Evolutionary conservation across 768 basidiomycete species (phyloP), one percentile per base, ranked within the genome.

Genomic region (Collybia nuda): DNA sequence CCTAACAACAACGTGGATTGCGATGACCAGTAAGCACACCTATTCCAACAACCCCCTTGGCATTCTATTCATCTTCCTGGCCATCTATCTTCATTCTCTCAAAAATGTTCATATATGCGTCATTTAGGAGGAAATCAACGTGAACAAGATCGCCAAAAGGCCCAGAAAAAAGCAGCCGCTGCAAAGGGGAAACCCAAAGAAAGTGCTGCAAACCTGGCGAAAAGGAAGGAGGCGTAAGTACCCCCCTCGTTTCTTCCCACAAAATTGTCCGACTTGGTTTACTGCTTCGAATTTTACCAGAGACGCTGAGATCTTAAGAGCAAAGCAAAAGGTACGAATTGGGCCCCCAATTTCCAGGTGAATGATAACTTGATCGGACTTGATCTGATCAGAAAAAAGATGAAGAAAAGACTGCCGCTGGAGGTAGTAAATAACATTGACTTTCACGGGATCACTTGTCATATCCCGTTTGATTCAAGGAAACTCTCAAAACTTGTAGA

Each of bases 71-170:
- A 42, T 24, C n/a, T n/a, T n/a, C n/a, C n/a, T 56, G 51, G 48
- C 12, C 44, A 44, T 44, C 44, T 60, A 42, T 37, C 36, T 51
- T 52, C 50, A 57, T 62, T 63, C 50, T 62, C 63, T 59, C 41
- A 51, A 51, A n/a, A 38, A 46, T 43, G 19, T 53, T 44, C 54
- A 42, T 40, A 37, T 48, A 24, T 40, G 18, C 54, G 45, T 44
- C 51, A 55, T 59, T 29, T 59, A 91, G 90, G 90, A 61, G 90
- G 90, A 58, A 90, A 92, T 64, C 89, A 91, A 66, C 81, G 90
- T 46, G 90, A 92, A 6, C 76, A 70, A 67, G 90, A 86, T 66
- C 87, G 90, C 56, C 67, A 70, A 18, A 85, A 82, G 64, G 83
- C 86, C 12, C 82, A 83, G 72, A 92, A 92, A 74, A 90, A 88